Base-by-base conservation (phyloP, 352 stramenopile genomes). In the Globisporangium abappressorium region DNA sequence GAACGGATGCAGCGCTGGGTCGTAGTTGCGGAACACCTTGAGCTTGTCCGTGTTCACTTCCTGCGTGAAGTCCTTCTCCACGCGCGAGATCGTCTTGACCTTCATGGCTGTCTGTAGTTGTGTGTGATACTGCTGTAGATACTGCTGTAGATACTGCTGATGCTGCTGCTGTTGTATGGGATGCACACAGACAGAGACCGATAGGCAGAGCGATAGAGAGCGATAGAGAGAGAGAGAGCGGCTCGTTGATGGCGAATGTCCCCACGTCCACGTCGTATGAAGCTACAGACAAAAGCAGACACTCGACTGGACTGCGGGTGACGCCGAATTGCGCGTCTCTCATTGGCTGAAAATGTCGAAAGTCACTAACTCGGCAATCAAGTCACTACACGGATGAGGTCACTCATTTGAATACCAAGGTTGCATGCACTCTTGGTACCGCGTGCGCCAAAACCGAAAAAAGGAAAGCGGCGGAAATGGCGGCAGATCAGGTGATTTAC, bases 41-140 rank as follows among this genome's bases (percentile, higher is more conserved):
- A 79, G 98, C 82, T 91, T 99, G 93, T 83, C 95, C 71, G 69
- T 92, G 74, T 81, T 83, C 59, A 94, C 95, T 72, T 99, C 94
- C 70, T 97, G 88, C 67, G 96, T 98, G 72, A 98, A 98, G 59
- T 94, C 89, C 68, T 97, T 91, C 77, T 98, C 87, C 43, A 97
- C 89, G 63, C 98, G 92, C 65, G 93, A 98, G 62, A 99, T 98
- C 9, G 97, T 98, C 85, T 99, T 99, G 65, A 99, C 96, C 87
- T 99, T 99, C 98, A 99, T 99, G 65, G 34, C 20, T 54, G 20
- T 43, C 5, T 58, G 51, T 18, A 36, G 46, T 3, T 56, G 22
- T 22, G 34, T 55, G 38, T 56, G 11, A 0, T 46, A 5, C 12
- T 46, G 38, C 0, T 46, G 58, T 12, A 30, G 28, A 30, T 55